Base-by-base conservation (phyloP, 768 basidiomycete species). In the Tephrocybe sp. region DNA sequence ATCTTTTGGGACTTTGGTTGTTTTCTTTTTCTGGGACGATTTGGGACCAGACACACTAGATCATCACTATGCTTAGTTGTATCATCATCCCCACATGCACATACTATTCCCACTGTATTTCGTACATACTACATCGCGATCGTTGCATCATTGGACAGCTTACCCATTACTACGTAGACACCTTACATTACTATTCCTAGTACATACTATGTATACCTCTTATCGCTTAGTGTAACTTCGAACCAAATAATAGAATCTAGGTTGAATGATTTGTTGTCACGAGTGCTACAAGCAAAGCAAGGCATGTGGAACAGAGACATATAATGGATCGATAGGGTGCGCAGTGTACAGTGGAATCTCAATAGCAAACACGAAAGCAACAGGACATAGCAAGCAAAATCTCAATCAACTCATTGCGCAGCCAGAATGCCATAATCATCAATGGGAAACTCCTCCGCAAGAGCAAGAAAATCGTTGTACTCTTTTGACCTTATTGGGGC, bases 11-110 rank as follows among this genome's bases (percentile, higher is more conserved):
- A 36, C 11, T 16, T 49, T 45, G 33, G 39, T 36, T 10, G 36
- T 39, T 39, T 36, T 26, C 33, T 45, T 48, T 48, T 41, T 30
- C 7, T 46, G 19, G 52, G 45, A 49, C 44, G 26, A 40, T 41
- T 39, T 31, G 39, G 47, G 41, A 13, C 39, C 36, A 43, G 32
- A 54, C 55, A 54, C 31, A 56, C 50, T 60, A 60, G 58, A 54
- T 56, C 52, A 56, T 58, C 34, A 54, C 53, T 57, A 57, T 57
- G 56, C 39, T 58, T 20, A 54, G 34, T 26, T 57, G 56, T 58
- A 57, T 43, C 34, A 57, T 13, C 26, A 26, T 26, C 2, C 23
- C 33, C 7, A 53, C 52, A 48, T 17, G 38, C 30, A 49, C 48
- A 48, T 39, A 30, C 52, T 49, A 53, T 38, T 8, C 41, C 34